Evolutionary conservation across 2,329 filamentous ascomycete genomes (phyloP).

Genomic region (Coleophoma cylindrospora): DNA sequence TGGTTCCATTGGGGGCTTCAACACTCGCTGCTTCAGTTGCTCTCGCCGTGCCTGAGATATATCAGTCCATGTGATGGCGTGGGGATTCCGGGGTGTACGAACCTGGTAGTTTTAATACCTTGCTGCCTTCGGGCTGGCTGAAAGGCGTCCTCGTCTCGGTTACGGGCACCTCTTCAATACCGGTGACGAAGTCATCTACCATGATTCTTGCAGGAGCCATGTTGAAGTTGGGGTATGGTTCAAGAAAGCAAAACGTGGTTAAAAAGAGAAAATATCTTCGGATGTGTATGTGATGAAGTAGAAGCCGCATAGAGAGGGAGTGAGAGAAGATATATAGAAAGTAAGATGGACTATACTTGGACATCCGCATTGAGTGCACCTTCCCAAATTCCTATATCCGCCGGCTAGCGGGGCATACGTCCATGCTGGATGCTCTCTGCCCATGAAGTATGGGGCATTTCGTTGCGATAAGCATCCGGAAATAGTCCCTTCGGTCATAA

Average conservation of each 20-base stretch:
- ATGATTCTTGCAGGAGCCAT: slow-evolving; percentile 9
- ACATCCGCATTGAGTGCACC: too few species aligned
- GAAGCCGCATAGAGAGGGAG: neutral
- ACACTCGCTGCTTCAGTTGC: slow-evolving; percentile 34
- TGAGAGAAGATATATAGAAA: neutral
- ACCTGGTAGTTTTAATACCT: slow-evolving; percentile 10
- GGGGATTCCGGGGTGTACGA: neutral
- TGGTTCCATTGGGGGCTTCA: slow-evolving; percentile 35
- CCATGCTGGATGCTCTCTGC: too few species aligned
- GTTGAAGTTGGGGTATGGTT: neutral
- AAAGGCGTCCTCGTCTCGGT: slow-evolving; percentile 12
- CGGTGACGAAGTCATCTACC: slow-evolving; percentile 9
- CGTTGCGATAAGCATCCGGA: too few species aligned
- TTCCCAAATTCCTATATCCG: too few species aligned
- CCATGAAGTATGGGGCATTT: too few species aligned
- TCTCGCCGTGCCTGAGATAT: slow-evolving; percentile 31
- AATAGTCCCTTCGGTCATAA: too few species aligned
- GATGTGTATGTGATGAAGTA: neutral
- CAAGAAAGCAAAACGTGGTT: neutral
- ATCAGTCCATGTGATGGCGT: neutral
- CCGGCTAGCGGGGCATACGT: too few species aligned
- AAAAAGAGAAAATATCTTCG: neutral
- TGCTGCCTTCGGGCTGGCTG: slow-evolving; percentile 1
- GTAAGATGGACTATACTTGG: neutral
- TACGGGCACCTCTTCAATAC: slow-evolving; percentile 9